Conservation (phyloP, 371 early-diverging fungal genomes). For the Rhizopus arrhizus region DNA sequence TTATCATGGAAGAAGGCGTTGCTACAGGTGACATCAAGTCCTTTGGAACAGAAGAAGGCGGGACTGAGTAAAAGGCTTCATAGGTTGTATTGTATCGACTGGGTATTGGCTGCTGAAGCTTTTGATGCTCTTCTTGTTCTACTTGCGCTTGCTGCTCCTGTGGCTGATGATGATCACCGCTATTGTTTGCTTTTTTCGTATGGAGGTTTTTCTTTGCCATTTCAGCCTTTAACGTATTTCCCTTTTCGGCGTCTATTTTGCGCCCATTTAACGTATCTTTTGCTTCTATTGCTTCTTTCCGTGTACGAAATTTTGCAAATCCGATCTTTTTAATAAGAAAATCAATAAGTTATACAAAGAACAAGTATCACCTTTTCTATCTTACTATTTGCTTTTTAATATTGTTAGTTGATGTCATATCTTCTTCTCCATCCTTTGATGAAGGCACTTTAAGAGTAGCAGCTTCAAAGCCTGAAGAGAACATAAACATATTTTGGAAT, state of each 20-base stretch:
- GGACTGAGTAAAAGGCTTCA: slow-evolving; percentile 59
- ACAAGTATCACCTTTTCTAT: slow-evolving; percentile 1
- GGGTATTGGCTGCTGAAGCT: background rate
- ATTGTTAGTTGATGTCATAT: slow-evolving; percentile 40
- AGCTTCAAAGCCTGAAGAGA: slow-evolving; percentile 89
- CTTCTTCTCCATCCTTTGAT: slow-evolving; percentile 45
- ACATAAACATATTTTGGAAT: slow-evolving; percentile 94
- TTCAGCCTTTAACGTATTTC: slow-evolving; percentile 83
- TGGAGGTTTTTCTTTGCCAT: slow-evolving; percentile 92
- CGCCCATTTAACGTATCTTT: slow-evolving; percentile 79
- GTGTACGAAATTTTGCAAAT: slow-evolving; percentile 87
- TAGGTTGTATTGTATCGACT: slow-evolving; percentile 42
- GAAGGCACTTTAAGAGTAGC: slow-evolving; percentile 84
- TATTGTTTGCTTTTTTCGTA: slow-evolving; percentile 53
- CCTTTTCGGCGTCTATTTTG: slow-evolving; percentile 78
- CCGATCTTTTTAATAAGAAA: slow-evolving; percentile 61
- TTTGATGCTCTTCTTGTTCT: too few species aligned
- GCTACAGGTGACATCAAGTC: slow-evolving; percentile 21
- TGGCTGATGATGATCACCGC: background rate
- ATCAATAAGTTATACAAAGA: background rate
- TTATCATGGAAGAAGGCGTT: slow-evolving; percentile 23
- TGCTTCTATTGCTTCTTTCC: slow-evolving; percentile 80
- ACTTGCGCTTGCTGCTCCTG: slow-evolving; percentile 17
- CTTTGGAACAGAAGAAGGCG: slow-evolving; percentile 38
- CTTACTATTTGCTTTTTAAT: slow-evolving; percentile 80